Percentiles rank a stretch among this genome's conserved stretches.
Conservation (phyloP, 352 stramenopile genomes). For the Thraustochytrium striatum region DNA sequence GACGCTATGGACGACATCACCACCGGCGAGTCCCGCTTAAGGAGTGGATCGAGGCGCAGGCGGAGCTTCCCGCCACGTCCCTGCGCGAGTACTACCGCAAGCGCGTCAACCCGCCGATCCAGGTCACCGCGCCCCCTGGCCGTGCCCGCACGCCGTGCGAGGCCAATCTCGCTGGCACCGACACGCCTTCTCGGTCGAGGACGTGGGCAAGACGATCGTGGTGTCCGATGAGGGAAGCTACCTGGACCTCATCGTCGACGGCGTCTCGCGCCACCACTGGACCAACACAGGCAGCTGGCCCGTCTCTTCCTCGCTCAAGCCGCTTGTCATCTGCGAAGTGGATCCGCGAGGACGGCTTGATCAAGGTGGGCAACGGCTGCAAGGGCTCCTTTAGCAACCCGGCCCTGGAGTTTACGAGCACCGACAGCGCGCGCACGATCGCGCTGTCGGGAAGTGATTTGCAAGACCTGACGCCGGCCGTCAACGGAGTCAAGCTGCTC, state of each 20-base stretch:
- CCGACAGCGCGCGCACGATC: not conserved
- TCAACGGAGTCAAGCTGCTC: not conserved
- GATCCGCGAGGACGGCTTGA: not conserved
- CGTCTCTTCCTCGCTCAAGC: not conserved
- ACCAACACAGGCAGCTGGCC: not conserved
- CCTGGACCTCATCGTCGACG: not conserved
- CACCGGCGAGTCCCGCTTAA: not conserved
- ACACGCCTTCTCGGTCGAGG: not conserved
- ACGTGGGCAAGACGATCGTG: not conserved
- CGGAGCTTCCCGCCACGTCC: not conserved
- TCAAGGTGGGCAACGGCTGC: not conserved
- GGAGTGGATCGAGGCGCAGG: not conserved
- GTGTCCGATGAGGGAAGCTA: not conserved
- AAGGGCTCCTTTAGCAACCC: not conserved
- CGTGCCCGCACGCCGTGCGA: not conserved
- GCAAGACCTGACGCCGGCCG: not conserved
- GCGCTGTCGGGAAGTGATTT: not conserved
- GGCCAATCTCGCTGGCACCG: not conserved
- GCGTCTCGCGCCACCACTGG: not conserved
- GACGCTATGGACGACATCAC: not conserved
- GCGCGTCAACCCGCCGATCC: not conserved
- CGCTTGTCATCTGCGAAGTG: not conserved
- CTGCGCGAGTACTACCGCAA: not conserved
- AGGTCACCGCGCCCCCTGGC: not conserved
- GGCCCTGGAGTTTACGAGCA: not conserved